Evolutionary conservation across 2,329 filamentous ascomycete species (phyloP), one percentile per base, ranked within the genome.

Genomic region (Penicillium digitatum): DNA sequence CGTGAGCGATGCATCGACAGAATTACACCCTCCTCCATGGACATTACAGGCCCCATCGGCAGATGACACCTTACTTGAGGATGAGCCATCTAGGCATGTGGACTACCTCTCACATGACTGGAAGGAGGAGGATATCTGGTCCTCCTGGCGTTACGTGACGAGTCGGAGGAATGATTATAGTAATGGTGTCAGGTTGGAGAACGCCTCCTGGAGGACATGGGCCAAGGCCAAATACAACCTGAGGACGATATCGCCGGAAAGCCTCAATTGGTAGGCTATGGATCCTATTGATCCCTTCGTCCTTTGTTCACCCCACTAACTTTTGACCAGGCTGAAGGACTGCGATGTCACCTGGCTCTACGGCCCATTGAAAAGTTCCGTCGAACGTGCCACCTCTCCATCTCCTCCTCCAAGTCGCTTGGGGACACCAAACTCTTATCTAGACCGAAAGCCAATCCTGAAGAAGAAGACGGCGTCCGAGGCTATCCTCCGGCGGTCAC

Each of bases 271-370:
- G 93, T 95, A 75, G 67, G 85, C 79, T 9, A 26, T 43, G 7
- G 14, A 34, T 26, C 27, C 8, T 1, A 14, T 22, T 48, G 35
- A 24, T 42, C 40, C 27, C 27, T 16, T 45, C 38, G 45, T 48
- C 31, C 32, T 20, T 22, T 52, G 20, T 34, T 42, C 24, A 38
- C 39, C 54, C 43, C 57, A 55, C 59, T 61, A 26, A 57, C n/a
- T 12, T 37, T n/a, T 8, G 18, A 47, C 16, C 66, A 96, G 91
- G 92, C 80, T 96, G 57, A 99, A 97, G 72, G 94, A 97, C 66
- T 94, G 89, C 71, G 93, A 99, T 73, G 91, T 96, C 31, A 96
- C 93, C 43, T 99, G 93, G 94, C 80, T 99, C 1, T 99, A 97
- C 68, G 94, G 94, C 0, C 94, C 94, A 12, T 75, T 96, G 46